Percentiles rank a stretch among this genome's conserved stretches.
Evolutionary conservation across 176 grass and related monocot genomes (phyloP).

Genomic region (Eleusine indica): DNA sequence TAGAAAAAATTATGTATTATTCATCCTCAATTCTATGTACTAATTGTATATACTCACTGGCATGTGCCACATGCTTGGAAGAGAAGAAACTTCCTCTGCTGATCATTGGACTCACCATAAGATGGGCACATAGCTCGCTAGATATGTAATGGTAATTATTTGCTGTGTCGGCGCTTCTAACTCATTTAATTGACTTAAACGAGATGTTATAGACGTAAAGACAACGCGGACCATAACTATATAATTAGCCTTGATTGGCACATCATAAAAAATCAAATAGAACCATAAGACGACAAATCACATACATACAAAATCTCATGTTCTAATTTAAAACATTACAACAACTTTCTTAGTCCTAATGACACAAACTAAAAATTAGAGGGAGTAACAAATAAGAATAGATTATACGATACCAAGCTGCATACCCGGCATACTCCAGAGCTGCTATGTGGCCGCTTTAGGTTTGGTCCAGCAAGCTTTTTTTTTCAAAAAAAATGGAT

Average conservation of each 20-base stretch:
- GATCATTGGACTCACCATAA: conserved; percentile 38
- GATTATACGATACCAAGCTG: background rate
- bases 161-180: conserved; percentile 16
- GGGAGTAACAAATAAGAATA: background rate
- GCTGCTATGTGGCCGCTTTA: too few species aligned
- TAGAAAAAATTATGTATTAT: background rate
- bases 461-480: too few species aligned
- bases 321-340: background rate
- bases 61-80: conserved; percentile 45
- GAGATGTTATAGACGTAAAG: conserved; percentile 24
- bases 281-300: background rate
- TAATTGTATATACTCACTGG: conserved; percentile 3
- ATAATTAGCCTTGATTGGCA: conserved; percentile 31
- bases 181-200: conserved; percentile 47
- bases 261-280: conserved; percentile 11
- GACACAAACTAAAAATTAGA: too few species aligned
- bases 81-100: conserved; percentile 57
- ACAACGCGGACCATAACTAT: background rate
- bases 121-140: conserved; percentile 16
- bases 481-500: too few species aligned
- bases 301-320: background rate
- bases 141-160: conserved; percentile 27
- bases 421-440: too few species aligned
- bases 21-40: background rate
- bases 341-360: background rate